phyloP scores from a whole-genome alignment of 2,329 filamentous ascomycete species.

The Scytalidium sp. region DNA sequence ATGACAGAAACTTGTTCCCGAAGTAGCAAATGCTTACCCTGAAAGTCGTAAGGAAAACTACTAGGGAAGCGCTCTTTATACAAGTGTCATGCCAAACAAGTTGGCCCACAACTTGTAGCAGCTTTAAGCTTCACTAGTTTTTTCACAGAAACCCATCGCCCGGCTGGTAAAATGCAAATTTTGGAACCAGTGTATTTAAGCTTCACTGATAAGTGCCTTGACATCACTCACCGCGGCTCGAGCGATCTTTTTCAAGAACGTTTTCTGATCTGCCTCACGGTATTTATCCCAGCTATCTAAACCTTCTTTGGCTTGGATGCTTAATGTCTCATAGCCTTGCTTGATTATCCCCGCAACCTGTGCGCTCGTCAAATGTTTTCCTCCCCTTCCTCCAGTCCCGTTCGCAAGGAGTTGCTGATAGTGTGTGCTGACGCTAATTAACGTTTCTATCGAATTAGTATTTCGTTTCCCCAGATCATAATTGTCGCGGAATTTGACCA shows the following conservation, averaged over 20 bases:
- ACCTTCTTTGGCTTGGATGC: constrained; percentile 84
- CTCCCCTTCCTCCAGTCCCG: constrained; percentile 44
- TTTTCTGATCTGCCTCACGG: constrained; percentile 82
- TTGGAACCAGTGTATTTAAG: too few species aligned
- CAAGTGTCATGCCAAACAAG: too few species aligned
- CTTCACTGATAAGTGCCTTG: constrained; percentile 31
- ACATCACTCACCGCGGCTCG: constrained; percentile 73
- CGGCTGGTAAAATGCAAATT: too few species aligned
- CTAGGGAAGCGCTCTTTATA: too few species aligned
- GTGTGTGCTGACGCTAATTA: constrained; percentile 79
- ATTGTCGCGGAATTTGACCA: constrained; percentile 76
- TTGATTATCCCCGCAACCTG: constrained; percentile 92
- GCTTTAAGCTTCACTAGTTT: not conserved
- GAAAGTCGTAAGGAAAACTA: too few species aligned
- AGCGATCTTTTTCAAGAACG: constrained; percentile 82
- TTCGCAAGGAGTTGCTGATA: constrained; percentile 80
- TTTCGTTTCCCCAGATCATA: constrained; percentile 60
- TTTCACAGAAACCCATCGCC: not conserved
- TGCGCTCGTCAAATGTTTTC: constrained; percentile 72
- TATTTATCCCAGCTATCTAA: constrained; percentile 83
- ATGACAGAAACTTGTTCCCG: too few species aligned
- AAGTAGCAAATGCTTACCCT: too few species aligned
- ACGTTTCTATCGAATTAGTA: constrained; percentile 75
- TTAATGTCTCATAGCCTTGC: constrained; percentile 92
- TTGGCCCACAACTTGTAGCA: too few species aligned